Evolutionary conservation across 2,329 filamentous ascomycete species (phyloP).

Genomic region (Colletotrichum phormii): DNA sequence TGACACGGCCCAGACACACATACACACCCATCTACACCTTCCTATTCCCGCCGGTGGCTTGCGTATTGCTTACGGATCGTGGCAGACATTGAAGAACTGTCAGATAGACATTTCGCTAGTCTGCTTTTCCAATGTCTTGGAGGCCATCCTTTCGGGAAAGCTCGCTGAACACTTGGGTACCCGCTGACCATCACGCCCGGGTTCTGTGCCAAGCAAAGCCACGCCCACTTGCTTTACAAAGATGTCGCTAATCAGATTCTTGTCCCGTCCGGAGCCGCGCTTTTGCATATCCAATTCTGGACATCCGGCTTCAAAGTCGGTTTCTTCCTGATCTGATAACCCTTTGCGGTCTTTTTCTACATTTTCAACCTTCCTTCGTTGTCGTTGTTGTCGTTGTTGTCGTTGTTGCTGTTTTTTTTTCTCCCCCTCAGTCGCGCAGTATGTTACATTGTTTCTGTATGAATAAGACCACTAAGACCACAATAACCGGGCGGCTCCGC

Average conservation of each 20-base stretch:
- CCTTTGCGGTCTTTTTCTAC: not conserved
- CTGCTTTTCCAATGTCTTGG: not conserved
- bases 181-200: not conserved
- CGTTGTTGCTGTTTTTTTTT: not conserved
- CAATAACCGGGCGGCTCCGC: not conserved
- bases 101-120: not conserved
- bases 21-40: not conserved
- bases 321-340: not conserved
- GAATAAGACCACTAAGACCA: not conserved
- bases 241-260: not conserved
- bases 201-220: not conserved
- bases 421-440: not conserved
- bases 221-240: not conserved
- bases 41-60: not conserved
- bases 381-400: too few species aligned
- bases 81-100: not conserved
- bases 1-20: not conserved
- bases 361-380: not conserved
- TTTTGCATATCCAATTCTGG: not conserved
- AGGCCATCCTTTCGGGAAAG: slow-evolving; percentile 7
- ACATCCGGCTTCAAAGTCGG: not conserved
- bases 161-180: not conserved
- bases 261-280: not conserved
- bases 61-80: not conserved
- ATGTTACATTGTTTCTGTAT: not conserved